phyloP scores from a whole-genome alignment of 768 basidiomycete species.

The Asterophora parasitica region DNA sequence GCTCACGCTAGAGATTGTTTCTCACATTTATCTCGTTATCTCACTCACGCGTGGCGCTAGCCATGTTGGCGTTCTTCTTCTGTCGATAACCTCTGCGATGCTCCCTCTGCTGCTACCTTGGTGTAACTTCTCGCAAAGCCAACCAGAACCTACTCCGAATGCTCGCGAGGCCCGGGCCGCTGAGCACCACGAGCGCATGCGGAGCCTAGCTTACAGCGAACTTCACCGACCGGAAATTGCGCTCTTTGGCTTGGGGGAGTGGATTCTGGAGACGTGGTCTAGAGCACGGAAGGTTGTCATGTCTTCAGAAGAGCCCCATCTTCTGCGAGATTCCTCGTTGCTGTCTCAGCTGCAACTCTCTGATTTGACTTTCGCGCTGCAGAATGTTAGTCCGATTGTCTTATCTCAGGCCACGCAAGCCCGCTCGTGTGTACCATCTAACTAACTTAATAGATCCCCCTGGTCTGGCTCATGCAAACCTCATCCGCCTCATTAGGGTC shows the following conservation, averaged over 20 bases:
- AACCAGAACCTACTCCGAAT: conserved; percentile 41
- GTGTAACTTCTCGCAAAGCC: conserved; percentile 36
- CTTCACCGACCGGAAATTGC: conserved; percentile 74
- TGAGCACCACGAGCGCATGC: conserved; percentile 71
- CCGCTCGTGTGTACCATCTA: conserved; percentile 11
- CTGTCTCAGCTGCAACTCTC: conserved; percentile 56
- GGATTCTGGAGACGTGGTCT: conserved; percentile 80
- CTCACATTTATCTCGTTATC: conserved; percentile 64
- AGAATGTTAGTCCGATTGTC: conserved; percentile 53
- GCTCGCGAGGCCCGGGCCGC: conserved; percentile 58
- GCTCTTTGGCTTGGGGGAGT: conserved; percentile 78
- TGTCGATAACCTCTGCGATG: conserved; percentile 57
- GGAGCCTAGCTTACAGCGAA: conserved; percentile 71
- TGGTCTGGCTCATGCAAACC: conserved; percentile 67
- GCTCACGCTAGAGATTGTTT: conserved; percentile 63
- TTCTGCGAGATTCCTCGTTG: conserved; percentile 40
- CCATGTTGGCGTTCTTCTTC: conserved; percentile 51
- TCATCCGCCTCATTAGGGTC: conserved; percentile 75
- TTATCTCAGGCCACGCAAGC: conserved; percentile 13
- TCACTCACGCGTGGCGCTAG: conserved; percentile 56
- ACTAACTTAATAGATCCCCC: conserved; percentile 52
- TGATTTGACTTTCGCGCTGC: conserved; percentile 58
- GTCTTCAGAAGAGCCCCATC: conserved; percentile 46
- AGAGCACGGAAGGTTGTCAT: conserved; percentile 55
- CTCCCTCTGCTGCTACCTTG: conserved; percentile 57